These are phyloP conservation scores for Teunomyces barrocoloradensis DNA, from an alignment of 805 yeast genomes.

Conservation along the genomic window DNA sequence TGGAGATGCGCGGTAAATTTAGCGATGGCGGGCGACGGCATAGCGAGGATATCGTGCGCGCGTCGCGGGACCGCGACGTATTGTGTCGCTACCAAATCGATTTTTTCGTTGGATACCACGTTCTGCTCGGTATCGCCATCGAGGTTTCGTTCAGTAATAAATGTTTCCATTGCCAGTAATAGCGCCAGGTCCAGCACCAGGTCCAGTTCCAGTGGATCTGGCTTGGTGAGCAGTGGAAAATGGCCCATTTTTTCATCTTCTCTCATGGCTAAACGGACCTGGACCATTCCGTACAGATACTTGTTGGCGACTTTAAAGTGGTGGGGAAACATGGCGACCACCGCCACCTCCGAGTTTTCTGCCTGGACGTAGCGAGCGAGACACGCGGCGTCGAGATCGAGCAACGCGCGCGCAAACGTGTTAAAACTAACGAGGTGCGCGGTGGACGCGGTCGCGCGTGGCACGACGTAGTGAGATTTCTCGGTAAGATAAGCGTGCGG, in stretches of 20 bases:
- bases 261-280: constrained; percentile 62
- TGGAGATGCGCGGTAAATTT: constrained; percentile 25
- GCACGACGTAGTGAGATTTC: constrained; percentile 57
- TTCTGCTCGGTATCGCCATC: constrained; percentile 10
- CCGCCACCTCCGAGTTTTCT: constrained; percentile 43
- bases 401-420: constrained; percentile 50
- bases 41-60: constrained; percentile 11
- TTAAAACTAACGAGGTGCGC: constrained; percentile 32
- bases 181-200: constrained; percentile 1
- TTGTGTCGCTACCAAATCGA: constrained; percentile 14
- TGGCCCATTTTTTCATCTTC: constrained; percentile 71
- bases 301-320: constrained; percentile 2
- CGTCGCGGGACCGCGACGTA: constrained; percentile 12
- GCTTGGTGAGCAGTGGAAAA: constrained; percentile 32
- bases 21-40: constrained; percentile 30
- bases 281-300: constrained; percentile 40
- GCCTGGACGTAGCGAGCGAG: constrained; percentile 64
- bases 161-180: constrained; percentile 30
- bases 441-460: constrained; percentile 25
- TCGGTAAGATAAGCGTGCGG: constrained; percentile 61
- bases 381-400: constrained; percentile 46
- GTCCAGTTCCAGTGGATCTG: neutral
- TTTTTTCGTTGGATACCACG: constrained; percentile 14
- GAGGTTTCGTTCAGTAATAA: constrained; percentile 25
- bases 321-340: constrained; percentile 55